Conservation (phyloP, 352 stramenopile species). For the Elongisporangium senticosum region DNA sequence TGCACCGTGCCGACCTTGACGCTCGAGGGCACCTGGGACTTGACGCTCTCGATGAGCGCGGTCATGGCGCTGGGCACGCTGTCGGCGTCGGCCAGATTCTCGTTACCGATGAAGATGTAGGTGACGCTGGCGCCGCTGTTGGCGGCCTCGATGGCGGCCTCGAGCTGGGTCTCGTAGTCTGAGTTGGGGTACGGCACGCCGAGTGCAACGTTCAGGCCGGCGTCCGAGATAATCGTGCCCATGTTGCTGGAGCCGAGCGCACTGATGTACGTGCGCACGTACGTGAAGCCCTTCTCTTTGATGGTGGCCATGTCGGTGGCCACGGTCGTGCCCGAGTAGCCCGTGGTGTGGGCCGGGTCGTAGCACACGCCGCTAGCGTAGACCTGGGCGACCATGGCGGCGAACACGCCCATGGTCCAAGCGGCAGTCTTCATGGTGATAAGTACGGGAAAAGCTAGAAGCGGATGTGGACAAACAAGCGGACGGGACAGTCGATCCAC, state of each 20-base stretch:
- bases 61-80: constrained; percentile 36
- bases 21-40: constrained; percentile 25
- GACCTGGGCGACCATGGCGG: constrained; percentile 14
- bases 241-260: constrained; percentile 49
- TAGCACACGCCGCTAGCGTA: constrained; percentile 67
- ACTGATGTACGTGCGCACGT: constrained; percentile 68
- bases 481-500: background rate
- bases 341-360: constrained; percentile 46
- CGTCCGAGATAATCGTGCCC: constrained; percentile 35
- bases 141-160: constrained; percentile 31
- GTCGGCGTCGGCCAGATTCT: constrained; percentile 36
- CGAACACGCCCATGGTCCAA: background rate
- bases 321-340: constrained; percentile 30
- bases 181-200: constrained; percentile 44
- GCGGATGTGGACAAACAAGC: background rate
- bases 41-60: constrained; percentile 45
- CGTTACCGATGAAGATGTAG: constrained; percentile 65
- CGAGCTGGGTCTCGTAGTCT: constrained; percentile 38
- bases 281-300: constrained; percentile 41
- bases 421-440: background rate
- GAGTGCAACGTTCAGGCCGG: constrained; percentile 39
- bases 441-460: background rate
- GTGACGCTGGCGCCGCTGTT: constrained; percentile 31
- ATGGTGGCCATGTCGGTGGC: constrained; percentile 43
- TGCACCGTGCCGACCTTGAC: constrained; percentile 67